Evolutionary conservation across 805 yeast species (phyloP).

Genomic region (Saturnispora zaruensis): DNA sequence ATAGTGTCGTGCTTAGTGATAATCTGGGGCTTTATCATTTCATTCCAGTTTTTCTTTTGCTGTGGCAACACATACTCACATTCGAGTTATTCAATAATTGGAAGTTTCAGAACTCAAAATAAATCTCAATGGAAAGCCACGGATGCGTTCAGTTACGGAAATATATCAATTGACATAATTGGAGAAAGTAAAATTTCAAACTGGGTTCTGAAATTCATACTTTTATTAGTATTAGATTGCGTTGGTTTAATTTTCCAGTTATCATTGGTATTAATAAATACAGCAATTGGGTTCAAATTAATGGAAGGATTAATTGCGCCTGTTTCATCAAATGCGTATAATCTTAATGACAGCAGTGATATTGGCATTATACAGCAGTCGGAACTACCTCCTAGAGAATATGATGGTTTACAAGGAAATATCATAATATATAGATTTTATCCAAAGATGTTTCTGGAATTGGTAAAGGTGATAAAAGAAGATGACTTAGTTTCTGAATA

Average conservation of each 20-base stretch:
- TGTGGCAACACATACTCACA: constrained; percentile 13
- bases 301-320: constrained; percentile 18
- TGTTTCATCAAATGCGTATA: not conserved
- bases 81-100: not conserved
- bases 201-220: constrained; percentile 22
- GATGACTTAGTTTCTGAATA: constrained; percentile 9
- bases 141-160: constrained; percentile 29
- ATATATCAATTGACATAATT: constrained; percentile 35
- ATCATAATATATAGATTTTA: constrained; percentile 30
- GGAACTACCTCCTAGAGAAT: constrained; percentile 9
- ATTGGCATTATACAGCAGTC: not conserved
- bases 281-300: constrained; percentile 23
- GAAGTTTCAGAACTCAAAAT: not conserved
- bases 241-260: constrained; percentile 26
- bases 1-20: constrained; percentile 22
- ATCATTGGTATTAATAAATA: constrained; percentile 26
- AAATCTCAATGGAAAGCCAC: constrained; percentile 6
- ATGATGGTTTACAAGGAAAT: constrained; percentile 41
- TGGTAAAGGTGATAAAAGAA: constrained; percentile 17
- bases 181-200: constrained; percentile 33
- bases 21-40: constrained; percentile 23
- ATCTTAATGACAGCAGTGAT: constrained; percentile 4
- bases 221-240: constrained; percentile 26
- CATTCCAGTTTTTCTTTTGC: constrained; percentile 31
- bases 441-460: constrained; percentile 23